These are phyloP conservation scores for Xylaria sp. DNA, from an alignment of 2,329 filamentous ascomycete genomes.

Conservation along the genomic window DNA sequence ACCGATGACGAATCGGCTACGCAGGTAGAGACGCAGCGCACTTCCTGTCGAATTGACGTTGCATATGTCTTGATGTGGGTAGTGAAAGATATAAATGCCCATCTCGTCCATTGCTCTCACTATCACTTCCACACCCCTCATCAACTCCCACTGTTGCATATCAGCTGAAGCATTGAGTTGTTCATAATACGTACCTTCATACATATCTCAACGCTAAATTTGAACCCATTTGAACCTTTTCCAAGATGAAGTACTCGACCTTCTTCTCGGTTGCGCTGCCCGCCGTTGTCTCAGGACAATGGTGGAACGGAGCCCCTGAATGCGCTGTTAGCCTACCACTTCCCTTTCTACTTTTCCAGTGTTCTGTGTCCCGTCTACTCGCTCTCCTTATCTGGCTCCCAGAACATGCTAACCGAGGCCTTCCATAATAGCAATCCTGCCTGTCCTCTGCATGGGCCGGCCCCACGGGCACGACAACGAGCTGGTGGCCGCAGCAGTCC, in stretches of 20 bases:
- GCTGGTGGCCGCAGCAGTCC: conserved; percentile 42
- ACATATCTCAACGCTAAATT: neutral
- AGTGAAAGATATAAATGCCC: conserved; percentile 33
- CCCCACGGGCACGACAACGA: conserved; percentile 36
- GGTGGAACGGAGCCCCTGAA: conserved; percentile 48
- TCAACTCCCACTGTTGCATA: neutral
- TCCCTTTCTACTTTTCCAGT: neutral
- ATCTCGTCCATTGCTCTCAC: conserved; percentile 8
- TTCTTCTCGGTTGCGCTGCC: conserved; percentile 38
- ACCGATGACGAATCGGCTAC: conserved; percentile 30
- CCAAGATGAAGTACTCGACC: conserved; percentile 43
- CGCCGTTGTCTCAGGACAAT: conserved; percentile 42
- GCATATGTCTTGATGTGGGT: neutral
- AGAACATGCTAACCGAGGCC: conserved; percentile 12
- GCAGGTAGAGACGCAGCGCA: conserved; percentile 4
- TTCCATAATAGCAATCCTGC: conserved; percentile 46
- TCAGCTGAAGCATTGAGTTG: neutral
- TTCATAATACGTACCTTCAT: neutral
- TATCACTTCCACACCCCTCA: neutral
- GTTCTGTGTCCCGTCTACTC: neutral
- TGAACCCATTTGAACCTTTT: neutral
- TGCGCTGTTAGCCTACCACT: conserved; percentile 47
- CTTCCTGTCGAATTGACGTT: neutral
- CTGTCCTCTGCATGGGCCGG: conserved; percentile 47
- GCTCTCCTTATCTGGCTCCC: neutral